Base-by-base conservation (phyloP, 1,284 basidiomycete genomes). In the Pseudozyma flocculosa region DNA sequence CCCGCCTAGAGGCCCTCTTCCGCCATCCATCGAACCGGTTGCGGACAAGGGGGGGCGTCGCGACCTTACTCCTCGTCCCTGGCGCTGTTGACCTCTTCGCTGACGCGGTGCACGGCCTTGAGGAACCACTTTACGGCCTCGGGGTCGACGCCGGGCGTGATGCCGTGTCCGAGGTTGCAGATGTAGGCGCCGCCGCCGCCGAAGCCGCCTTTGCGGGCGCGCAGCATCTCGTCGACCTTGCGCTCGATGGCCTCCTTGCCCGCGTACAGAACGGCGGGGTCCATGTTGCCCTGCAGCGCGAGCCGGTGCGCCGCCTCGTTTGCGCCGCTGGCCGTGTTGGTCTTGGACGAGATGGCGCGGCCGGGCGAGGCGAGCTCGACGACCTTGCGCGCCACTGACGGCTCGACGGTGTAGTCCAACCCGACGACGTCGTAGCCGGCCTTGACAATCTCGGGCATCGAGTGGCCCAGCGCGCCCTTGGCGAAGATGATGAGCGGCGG, bases 121-220 rank as follows among this genome's bases (percentile, higher is more conserved):
- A 78, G 61, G 58, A 70, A 78, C 30, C 58, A 61, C 46, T 56
- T 60, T 46, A 78, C 54, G n/a, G 71, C 60, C 50, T 76, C 73
- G 9, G 75, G 73, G 61, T 78, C 75, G 3, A 76, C 75, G 21
- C 70, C 72, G 4, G 75, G 75, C n/a, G 75, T 76, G 69, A 98
- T 95, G 4, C 94, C 94, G 79, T 98, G 95, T 2, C 95, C 95
- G 30, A 99, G 81, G 80, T 98, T 98, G 23, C 89, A 89, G 73
- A 98, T 96, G 40, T 79, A 79, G 5, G 84, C 84, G 54, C 80
- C 82, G 39, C 55, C 56, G 13, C 79, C 76, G 40, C 84, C 83
- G 81, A 97, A 97, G 21, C 84, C 84, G 61, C 85, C 82, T 46
- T 71, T 69, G 26, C 72, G 74, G 57, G 69, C 67, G 59, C 87